These are phyloP conservation scores for Colletotrichum shisoi DNA, from an alignment of 2,329 filamentous ascomycete species.

Conservation along the genomic window DNA sequence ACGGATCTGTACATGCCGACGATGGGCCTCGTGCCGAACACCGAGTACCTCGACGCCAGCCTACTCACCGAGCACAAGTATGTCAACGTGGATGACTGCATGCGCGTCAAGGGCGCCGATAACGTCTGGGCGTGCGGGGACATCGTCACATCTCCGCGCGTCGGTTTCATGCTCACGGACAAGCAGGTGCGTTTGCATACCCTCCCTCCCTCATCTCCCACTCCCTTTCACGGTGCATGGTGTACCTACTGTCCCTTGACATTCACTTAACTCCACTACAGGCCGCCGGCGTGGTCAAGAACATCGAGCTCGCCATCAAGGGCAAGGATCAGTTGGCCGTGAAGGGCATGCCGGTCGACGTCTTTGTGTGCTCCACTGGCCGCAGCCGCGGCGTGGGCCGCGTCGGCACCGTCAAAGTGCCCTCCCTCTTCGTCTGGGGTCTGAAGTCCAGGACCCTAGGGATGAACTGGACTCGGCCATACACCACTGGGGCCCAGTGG, in stretches of 20 bases:
- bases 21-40: conserved; percentile 63
- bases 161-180: conserved; percentile 68
- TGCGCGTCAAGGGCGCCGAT: conserved; percentile 55
- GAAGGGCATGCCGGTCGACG: conserved; percentile 59
- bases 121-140: conserved; percentile 64
- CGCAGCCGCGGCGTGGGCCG: conserved; percentile 61
- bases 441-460: conserved; percentile 63
- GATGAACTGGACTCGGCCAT: conserved; percentile 54
- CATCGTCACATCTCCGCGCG: conserved; percentile 59
- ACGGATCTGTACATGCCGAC: conserved; percentile 67
- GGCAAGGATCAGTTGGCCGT: conserved; percentile 55
- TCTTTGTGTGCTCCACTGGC: conserved; percentile 59
- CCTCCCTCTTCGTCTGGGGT: conserved; percentile 60
- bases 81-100: conserved; percentile 60
- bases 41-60: conserved; percentile 58
- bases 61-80: conserved; percentile 57
- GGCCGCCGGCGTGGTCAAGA: conserved; percentile 62
- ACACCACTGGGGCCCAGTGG: conserved; percentile 59
- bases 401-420: conserved; percentile 56
- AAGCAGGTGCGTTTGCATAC: conserved; percentile 55
- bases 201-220: not conserved
- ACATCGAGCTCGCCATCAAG: conserved; percentile 58
- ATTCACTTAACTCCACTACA: conserved; percentile 36
- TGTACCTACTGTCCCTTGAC: not conserved
- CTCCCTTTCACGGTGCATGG: too few relatives aligned